Percentiles rank a stretch among this genome's conserved stretches.
Conservation (phyloP, 495 filamentous ascomycete species). For the Darksidea phi region DNA sequence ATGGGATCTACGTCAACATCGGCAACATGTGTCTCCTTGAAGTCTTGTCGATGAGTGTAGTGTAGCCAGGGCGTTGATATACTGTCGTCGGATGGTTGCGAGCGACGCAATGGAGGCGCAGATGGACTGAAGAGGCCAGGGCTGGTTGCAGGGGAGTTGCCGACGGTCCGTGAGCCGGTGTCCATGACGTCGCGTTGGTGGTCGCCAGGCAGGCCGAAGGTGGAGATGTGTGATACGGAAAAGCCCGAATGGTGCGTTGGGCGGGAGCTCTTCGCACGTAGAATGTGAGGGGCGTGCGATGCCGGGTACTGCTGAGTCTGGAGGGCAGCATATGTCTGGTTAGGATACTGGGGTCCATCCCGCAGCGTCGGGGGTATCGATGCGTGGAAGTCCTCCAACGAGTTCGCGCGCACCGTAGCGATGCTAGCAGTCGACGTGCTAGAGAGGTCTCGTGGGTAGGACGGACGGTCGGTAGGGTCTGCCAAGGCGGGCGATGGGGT, state of each 20-base stretch:
- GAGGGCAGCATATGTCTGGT: slow-evolving; percentile 47
- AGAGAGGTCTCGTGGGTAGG: slow-evolving; percentile 35
- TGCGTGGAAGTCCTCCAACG: slow-evolving; percentile 17
- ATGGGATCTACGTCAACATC: slow-evolving; percentile 82
- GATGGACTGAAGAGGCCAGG: slow-evolving; percentile 44
- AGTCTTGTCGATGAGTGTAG: slow-evolving; percentile 43
- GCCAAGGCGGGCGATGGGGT: background rate
- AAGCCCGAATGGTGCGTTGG: slow-evolving; percentile 36
- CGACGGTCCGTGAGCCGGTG: slow-evolving; percentile 42
- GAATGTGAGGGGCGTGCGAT: slow-evolving; percentile 33
- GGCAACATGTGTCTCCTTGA: slow-evolving; percentile 71
- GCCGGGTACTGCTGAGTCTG: slow-evolving; percentile 44
- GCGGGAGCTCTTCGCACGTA: slow-evolving; percentile 41
- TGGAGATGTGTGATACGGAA: slow-evolving; percentile 33
- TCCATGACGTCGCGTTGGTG: slow-evolving; percentile 32
- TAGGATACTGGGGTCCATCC: slow-evolving; percentile 43
- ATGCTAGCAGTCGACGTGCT: slow-evolving; percentile 38
- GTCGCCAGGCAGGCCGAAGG: slow-evolving; percentile 30
- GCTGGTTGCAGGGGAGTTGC: slow-evolving; percentile 44
- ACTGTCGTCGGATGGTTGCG: slow-evolving; percentile 34
- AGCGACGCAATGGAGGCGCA: slow-evolving; percentile 29
- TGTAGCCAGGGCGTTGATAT: slow-evolving; percentile 48
- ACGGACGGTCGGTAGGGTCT: slow-evolving; percentile 29
- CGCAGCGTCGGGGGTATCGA: slow-evolving; percentile 19
- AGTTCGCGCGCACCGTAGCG: slow-evolving; percentile 35